Percentiles rank a stretch among this genome's conserved stretches.
Conservation (phyloP, 768 basidiomycete genomes). For the Kwoniella botswanensis region DNA sequence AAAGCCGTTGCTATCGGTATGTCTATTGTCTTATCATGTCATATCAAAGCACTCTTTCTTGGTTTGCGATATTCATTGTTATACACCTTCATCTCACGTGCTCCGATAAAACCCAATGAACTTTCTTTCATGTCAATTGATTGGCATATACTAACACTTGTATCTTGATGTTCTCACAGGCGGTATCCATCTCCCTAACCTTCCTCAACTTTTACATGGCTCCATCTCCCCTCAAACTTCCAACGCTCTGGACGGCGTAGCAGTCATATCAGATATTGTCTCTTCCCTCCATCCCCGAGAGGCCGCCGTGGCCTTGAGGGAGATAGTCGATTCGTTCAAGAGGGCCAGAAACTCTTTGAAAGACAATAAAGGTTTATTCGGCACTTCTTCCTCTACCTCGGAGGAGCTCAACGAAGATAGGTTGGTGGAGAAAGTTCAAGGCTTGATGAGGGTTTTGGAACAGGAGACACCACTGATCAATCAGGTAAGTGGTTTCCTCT, state of each 20-base stretch:
- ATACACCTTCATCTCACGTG: too few relatives aligned
- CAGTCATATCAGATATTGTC: constrained; percentile 86
- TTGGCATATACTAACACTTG: too few relatives aligned
- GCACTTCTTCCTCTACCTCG: constrained; percentile 57
- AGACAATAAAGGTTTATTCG: constrained; percentile 57
- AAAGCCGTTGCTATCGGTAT: constrained; percentile 85
- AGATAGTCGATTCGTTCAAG: constrained; percentile 47
- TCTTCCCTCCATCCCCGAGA: constrained; percentile 66
- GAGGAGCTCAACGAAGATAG: constrained; percentile 14
- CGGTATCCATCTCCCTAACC: constrained; percentile 80
- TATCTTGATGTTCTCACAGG: constrained; percentile 61
- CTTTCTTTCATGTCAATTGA: too few relatives aligned
- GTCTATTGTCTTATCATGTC: constrained; percentile 29
- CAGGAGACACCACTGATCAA: constrained; percentile 74
- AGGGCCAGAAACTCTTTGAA: constrained; percentile 57
- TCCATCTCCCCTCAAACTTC: constrained; percentile 65
- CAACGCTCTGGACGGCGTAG: constrained; percentile 75
- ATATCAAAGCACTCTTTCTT: too few relatives aligned
- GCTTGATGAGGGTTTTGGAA: constrained; percentile 65
- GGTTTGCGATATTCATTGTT: too few relatives aligned
- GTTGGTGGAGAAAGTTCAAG: constrained; percentile 59
- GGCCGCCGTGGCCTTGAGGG: constrained; percentile 60
- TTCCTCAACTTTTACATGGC: constrained; percentile 76
- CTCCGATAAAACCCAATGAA: too few relatives aligned
- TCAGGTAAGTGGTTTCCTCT: constrained; percentile 60